These are phyloP conservation scores for Pleurotus ostreatus DNA, from an alignment of 768 basidiomycete species.

Conservation along the genomic window DNA sequence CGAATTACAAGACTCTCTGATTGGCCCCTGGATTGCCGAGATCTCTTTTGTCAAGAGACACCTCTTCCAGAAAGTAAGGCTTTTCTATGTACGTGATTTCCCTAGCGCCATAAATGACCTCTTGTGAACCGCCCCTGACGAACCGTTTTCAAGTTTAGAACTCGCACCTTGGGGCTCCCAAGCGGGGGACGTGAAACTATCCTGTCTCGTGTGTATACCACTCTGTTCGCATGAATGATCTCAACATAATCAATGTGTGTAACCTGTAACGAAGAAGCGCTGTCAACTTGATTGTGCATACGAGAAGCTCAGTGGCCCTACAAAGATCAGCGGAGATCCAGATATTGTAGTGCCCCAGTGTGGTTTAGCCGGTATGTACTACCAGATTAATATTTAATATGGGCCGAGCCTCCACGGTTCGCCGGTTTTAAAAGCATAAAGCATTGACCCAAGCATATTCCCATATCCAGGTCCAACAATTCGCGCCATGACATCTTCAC, in stretches of 20 bases:
- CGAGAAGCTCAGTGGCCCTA: conserved; percentile 1
- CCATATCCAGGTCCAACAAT: conserved; percentile 7
- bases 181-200: neutral
- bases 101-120: conserved; percentile 5
- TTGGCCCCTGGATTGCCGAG: conserved; percentile 8
- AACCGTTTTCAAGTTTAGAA: conserved; percentile 6
- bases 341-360: conserved; percentile 7
- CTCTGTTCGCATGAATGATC: neutral
- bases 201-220: neutral
- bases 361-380: conserved; percentile 9
- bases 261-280: neutral
- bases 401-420: conserved; percentile 7
- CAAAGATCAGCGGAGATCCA: conserved; percentile 10
- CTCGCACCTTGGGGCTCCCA: neutral
- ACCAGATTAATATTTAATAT: conserved; percentile 8
- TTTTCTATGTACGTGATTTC: conserved; percentile 6
- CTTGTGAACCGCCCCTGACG: conserved; percentile 7
- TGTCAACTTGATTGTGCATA: neutral
- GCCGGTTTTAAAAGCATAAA: conserved; percentile 10
- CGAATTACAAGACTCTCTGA: neutral
- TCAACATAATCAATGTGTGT: conserved; percentile 4
- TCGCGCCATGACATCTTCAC: conserved; percentile 7
- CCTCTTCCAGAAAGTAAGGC: conserved; percentile 7
- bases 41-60: conserved; percentile 6
- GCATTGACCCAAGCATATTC: conserved; percentile 5